Evolutionary conservation across 2,329 filamentous ascomycete genomes (phyloP).

Genomic region (Penicillium concentricum): DNA sequence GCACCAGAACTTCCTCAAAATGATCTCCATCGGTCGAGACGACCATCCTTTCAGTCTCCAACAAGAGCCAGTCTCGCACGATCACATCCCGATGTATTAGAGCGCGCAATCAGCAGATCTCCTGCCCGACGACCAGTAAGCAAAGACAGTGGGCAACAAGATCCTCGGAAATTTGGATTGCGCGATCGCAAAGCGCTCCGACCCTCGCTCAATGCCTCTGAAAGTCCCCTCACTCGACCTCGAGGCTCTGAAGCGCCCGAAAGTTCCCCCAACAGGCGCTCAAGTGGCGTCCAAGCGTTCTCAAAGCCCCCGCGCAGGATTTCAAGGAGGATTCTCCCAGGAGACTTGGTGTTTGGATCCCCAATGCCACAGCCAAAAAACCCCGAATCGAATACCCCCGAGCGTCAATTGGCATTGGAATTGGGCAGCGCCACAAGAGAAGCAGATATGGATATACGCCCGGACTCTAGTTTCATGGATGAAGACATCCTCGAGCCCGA

Average conservation of each 20-base stretch:
- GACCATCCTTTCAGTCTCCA: conserved; percentile 65
- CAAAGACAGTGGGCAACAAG: conserved; percentile 15
- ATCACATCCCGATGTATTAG: conserved; percentile 59
- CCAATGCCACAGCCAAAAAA: conserved; percentile 18
- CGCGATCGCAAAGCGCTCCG: conserved; percentile 39
- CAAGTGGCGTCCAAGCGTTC: conserved; percentile 36
- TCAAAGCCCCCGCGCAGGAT: conserved; percentile 38
- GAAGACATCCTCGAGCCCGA: conserved; percentile 58
- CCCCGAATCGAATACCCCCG: conserved; percentile 25
- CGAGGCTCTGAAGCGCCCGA: conserved; percentile 13
- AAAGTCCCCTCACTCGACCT: conserved; percentile 25
- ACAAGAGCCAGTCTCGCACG: conserved; percentile 64
- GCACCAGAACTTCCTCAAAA: conserved; percentile 33
- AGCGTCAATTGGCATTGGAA: conserved; percentile 35
- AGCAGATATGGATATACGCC: conserved; percentile 16
- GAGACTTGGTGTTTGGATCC: conserved; percentile 31
- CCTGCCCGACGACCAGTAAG: conserved; percentile 31
- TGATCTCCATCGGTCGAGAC: conserved; percentile 33
- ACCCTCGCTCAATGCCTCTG: conserved; percentile 32
- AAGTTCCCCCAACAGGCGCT: conserved; percentile 27
- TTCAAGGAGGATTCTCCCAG: conserved; percentile 33
- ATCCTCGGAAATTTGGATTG: conserved; percentile 29
- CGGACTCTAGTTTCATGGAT: conserved; percentile 22
- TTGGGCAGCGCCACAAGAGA: conserved; percentile 32
- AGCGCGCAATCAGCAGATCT: conserved; percentile 44